phyloP scores from a whole-genome alignment of 495 filamentous ascomycete genomes.

The Pseudoneurospora amorphoporcata region DNA sequence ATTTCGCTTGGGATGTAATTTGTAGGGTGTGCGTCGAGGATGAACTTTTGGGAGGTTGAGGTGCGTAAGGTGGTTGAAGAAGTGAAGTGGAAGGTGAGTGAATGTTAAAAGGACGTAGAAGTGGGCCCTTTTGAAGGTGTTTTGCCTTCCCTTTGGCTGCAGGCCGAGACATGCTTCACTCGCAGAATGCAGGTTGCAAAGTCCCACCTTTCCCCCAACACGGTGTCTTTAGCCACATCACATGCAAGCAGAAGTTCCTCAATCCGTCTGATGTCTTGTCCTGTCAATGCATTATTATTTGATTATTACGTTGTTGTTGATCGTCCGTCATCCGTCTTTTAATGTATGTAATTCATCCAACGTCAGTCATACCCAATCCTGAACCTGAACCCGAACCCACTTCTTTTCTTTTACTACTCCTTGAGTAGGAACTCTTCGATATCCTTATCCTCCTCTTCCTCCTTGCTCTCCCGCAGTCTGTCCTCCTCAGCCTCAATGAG shows the following conservation, averaged over 20 bases:
- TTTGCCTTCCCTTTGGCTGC: not conserved
- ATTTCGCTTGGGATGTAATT: not conserved
- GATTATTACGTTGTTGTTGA: not conserved
- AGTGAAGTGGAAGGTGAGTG: not conserved
- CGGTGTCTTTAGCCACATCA: not conserved
- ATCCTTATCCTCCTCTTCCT: slow-evolving; percentile 55
- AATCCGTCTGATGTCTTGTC: not conserved
- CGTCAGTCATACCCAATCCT: not conserved
- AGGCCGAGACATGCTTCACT: not conserved
- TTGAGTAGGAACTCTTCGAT: slow-evolving; percentile 62
- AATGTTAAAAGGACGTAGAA: not conserved
- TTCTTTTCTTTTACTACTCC: slow-evolving; percentile 2
- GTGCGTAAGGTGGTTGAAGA: not conserved
- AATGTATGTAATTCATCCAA: not conserved
- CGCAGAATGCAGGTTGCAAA: not conserved
- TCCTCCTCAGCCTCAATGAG: slow-evolving; percentile 41
- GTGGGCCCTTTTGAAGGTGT: not conserved
- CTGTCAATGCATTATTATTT: not conserved
- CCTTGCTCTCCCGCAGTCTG: slow-evolving; percentile 30
- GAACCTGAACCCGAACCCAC: not conserved
- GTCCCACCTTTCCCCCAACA: not conserved
- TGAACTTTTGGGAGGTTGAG: not conserved
- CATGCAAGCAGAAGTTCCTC: not conserved
- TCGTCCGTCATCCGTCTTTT: not conserved
- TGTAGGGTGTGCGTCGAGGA: not conserved